phyloP scores from a whole-genome alignment of 2,329 filamentous ascomycete species.

The Grosmannia huntii region DNA sequence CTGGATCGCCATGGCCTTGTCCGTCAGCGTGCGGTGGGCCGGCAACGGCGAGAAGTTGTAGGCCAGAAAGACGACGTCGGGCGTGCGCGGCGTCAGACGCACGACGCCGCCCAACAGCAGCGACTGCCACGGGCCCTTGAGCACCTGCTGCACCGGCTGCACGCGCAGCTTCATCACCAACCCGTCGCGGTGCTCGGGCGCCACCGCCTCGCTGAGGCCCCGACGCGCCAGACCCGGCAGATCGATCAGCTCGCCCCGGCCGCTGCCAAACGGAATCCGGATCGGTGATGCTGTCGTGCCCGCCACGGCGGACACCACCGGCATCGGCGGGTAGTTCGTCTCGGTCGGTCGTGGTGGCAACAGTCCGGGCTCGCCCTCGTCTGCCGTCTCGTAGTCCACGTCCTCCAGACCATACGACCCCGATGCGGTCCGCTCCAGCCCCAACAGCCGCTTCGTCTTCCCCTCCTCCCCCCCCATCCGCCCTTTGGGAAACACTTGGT shows the following conservation, averaged over 20 bases:
- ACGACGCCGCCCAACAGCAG: constrained; percentile 78
- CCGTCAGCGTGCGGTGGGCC: constrained; percentile 63
- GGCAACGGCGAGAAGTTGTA: constrained; percentile 76
- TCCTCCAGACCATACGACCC: constrained; percentile 1
- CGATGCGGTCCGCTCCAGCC: not conserved
- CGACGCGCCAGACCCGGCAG: constrained; percentile 73
- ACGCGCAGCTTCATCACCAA: constrained; percentile 71
- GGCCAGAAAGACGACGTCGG: constrained; percentile 55
- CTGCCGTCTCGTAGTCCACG: not conserved
- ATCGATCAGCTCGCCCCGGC: constrained; percentile 84
- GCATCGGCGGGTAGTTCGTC: constrained; percentile 69
- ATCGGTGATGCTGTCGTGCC: constrained; percentile 95
- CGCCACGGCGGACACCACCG: constrained; percentile 71
- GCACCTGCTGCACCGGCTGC: constrained; percentile 55
- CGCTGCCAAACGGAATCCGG: constrained; percentile 75
- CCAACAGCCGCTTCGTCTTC: not conserved
- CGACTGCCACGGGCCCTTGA: constrained; percentile 61
- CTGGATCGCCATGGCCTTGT: constrained; percentile 68
- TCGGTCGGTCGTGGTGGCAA: constrained; percentile 67
- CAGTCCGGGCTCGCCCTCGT: constrained; percentile 28
- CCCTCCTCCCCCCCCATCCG: constrained; percentile 27
- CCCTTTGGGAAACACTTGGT: constrained; percentile 73
- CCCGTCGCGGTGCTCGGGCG: constrained; percentile 48
- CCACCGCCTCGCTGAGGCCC: constrained; percentile 58
- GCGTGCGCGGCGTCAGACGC: constrained; percentile 64